Evolutionary conservation across 2,329 filamentous ascomycete species (phyloP).

Genomic region (Thielaviopsis cerberus): DNA sequence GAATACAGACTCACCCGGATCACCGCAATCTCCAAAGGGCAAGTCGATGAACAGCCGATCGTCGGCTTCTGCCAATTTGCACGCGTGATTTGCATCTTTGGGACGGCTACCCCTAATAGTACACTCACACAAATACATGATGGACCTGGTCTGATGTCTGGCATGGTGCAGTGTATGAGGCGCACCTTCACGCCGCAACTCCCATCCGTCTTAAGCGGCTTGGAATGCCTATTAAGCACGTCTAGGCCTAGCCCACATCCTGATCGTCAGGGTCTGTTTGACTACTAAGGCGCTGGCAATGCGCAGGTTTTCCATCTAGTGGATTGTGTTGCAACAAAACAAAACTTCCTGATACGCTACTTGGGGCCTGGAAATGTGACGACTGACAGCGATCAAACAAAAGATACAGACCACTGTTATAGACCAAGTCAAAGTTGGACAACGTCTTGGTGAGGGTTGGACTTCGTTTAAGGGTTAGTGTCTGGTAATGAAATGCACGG

Average conservation of each 20-base stretch:
- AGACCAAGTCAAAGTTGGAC: too few relatives aligned
- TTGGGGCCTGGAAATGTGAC: neutral
- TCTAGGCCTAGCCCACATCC: too few relatives aligned
- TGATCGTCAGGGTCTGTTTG: neutral
- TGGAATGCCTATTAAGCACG: too few relatives aligned
- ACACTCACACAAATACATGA: too few relatives aligned
- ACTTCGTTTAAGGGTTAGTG: too few relatives aligned
- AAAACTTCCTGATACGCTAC: neutral
- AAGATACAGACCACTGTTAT: neutral
- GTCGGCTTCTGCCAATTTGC: too few relatives aligned
- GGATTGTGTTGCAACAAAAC: neutral
- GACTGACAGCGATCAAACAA: conserved; percentile 7
- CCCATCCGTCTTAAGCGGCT: neutral
- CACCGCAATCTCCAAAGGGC: neutral
- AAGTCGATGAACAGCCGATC: neutral
- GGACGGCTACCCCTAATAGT: too few relatives aligned
- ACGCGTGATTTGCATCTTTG: too few relatives aligned
- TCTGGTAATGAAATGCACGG: neutral
- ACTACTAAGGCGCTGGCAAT: neutral
- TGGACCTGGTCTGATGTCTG: neutral
- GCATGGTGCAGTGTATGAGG: neutral
- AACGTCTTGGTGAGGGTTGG: too few relatives aligned
- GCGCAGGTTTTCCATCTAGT: too few relatives aligned
- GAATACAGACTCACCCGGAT: too few relatives aligned
- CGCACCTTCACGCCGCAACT: neutral